Conservation (phyloP, 1,139 yeast genomes). For the Pichia norvegensis region DNA sequence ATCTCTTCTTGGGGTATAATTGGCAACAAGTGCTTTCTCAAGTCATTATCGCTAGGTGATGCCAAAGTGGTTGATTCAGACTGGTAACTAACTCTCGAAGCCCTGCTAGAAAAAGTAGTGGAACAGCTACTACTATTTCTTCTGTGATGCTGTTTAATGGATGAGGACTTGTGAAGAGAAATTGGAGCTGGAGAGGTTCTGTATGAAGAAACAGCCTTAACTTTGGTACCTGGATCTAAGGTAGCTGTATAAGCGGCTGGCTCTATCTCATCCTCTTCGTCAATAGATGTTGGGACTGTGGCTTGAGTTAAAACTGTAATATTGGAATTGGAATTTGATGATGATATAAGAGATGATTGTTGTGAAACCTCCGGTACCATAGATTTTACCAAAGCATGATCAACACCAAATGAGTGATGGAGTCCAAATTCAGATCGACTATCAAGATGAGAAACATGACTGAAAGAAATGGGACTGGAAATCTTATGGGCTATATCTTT, state of each 20-base stretch:
- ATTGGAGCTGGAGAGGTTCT: constrained; percentile 22
- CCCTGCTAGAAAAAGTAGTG: constrained; percentile 5
- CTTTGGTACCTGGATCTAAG: constrained; percentile 2
- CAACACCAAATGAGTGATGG: not conserved
- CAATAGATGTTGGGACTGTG: not conserved
- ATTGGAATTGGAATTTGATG: not conserved
- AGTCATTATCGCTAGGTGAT: not conserved
- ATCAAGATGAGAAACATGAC: constrained; percentile 26
- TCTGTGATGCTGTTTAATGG: not conserved
- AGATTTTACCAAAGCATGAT: not conserved
- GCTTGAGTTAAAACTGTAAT: not conserved
- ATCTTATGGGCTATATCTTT: not conserved
- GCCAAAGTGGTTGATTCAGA: constrained; percentile 7
- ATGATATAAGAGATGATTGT: not conserved
- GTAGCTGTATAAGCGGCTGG: not conserved
- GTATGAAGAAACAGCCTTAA: constrained; percentile 23
- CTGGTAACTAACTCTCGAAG: constrained; percentile 3
- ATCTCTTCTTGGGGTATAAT: constrained; percentile 10
- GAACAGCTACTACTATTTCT: constrained; percentile 2
- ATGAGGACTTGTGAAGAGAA: not conserved
- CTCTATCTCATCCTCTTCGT: not conserved
- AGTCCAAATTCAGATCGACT: not conserved
- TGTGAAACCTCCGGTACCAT: not conserved
- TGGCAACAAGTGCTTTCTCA: constrained; percentile 4
- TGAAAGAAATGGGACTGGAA: constrained; percentile 27